phyloP scores from a whole-genome alignment of 805 yeast species.

The Phaffomyces opuntiae region DNA sequence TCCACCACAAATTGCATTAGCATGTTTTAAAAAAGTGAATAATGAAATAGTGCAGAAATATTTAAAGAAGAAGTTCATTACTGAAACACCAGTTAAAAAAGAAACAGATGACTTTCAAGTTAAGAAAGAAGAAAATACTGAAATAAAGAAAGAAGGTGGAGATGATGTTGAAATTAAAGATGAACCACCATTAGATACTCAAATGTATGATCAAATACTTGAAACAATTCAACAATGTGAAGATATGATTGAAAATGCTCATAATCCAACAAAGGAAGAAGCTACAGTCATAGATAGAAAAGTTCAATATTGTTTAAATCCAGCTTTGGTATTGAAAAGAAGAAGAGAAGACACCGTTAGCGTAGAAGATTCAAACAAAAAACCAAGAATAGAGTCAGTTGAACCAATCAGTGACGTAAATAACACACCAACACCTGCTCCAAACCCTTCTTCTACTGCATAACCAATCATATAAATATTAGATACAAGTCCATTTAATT shows the following conservation, averaged over 20 bases:
- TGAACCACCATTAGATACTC: too few relatives aligned
- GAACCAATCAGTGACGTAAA: not conserved
- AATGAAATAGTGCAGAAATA: slow-evolving; percentile 59
- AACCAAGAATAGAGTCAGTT: slow-evolving; percentile 16
- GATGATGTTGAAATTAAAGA: too few relatives aligned
- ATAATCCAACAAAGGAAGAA: slow-evolving; percentile 49
- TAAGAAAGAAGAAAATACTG: slow-evolving; percentile 6
- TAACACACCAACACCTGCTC: not conserved
- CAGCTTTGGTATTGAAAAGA: slow-evolving; percentile 44
- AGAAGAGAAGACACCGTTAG: slow-evolving; percentile 23
- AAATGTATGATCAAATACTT: slow-evolving; percentile 33
- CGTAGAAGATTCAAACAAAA: slow-evolving; percentile 24
- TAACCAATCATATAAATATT: not conserved
- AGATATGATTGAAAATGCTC: slow-evolving; percentile 32
- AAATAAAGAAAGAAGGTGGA: too few relatives aligned
- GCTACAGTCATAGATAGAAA: slow-evolving; percentile 58
- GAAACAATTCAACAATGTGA: slow-evolving; percentile 43
- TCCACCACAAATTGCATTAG: slow-evolving; percentile 94
- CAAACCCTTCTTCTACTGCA: not conserved
- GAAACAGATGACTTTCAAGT: slow-evolving; percentile 4
- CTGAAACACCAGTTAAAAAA: not conserved
- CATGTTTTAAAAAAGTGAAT: slow-evolving; percentile 68
- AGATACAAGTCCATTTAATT: not conserved
- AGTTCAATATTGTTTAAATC: slow-evolving; percentile 56
- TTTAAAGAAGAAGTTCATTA: slow-evolving; percentile 50